Evolutionary conservation across 164 flowering plant genomes (phyloP), one percentile per base, ranked within the genome.

Genomic region (Magnolia sinica): DNA sequence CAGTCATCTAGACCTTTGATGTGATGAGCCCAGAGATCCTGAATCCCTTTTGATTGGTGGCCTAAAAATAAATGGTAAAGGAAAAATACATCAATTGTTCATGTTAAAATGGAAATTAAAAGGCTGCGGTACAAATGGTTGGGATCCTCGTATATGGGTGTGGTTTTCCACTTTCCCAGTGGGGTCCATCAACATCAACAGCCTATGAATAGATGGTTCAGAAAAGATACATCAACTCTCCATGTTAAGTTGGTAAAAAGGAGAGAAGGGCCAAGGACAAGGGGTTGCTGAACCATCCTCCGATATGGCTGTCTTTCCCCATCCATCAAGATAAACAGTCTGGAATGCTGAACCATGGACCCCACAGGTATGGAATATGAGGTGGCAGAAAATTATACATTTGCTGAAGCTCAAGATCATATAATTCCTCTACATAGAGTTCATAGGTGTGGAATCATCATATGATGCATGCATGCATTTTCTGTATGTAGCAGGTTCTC

Each of bases 401-500:
- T 16, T 11, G 18, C 61, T 16, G 16, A 55, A 16, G 18, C 61
- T 16, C 19, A 11, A 9, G 61, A 55, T 16, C 18, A 16, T 9
- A 16, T 55, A 11, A 55, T 55, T 55, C 61, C 61, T 55, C 18
- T 55, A 11, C 19, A 55, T 55, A 23, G 2, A 75, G 65, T 24
- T 49, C 19, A 64, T 13, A 50, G 10, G 22, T 24, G 20, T 72
- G 51, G 49, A 72, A 8, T 23, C 45, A 55, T 72, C 50, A 37
- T 20, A 71, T 50, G 50, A 71, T 11, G 27, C 13, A 23, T 23
- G 19, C 76, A 24, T 69, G 63, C 74, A 23, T 45, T 61, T 19
- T 64, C 71, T 19, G 59, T 58, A 66, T 73, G 20, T 50, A 80
- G 82, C 85, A 83, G 87, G 79, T 73, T 76, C 74, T 73, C 51